Percentiles rank a stretch among this genome's conserved stretches.
These are phyloP conservation scores for Kwoniella shandongensis DNA, from an alignment of 768 basidiomycete species.

Conservation along the genomic window DNA sequence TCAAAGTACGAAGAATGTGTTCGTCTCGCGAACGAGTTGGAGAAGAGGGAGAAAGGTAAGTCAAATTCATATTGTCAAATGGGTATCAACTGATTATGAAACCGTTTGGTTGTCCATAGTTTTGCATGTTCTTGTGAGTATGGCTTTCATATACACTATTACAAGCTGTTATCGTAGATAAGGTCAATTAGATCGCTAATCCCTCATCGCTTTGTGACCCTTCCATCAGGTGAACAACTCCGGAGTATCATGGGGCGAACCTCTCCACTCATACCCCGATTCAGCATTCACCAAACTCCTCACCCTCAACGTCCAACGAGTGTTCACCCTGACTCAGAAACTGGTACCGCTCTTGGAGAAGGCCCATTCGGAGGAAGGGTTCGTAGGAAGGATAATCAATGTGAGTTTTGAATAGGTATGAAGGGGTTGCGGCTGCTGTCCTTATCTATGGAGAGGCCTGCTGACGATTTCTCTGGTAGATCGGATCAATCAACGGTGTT, in stretches of 20 bases:
- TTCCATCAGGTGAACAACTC: conserved; percentile 66
- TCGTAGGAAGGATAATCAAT: conserved; percentile 59
- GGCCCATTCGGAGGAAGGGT: conserved; percentile 56
- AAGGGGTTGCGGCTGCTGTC: no score
- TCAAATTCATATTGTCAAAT: neutral
- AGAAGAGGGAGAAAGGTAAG: conserved; percentile 59
- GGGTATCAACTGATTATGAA: neutral
- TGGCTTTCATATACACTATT: no score
- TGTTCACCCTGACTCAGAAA: conserved; percentile 66
- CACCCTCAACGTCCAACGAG: conserved; percentile 64
- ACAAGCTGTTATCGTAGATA: no score
- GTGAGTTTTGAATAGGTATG: conserved; percentile 56
- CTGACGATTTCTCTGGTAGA: conserved; percentile 56
- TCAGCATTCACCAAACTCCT: conserved; percentile 64
- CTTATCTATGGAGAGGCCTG: no score
- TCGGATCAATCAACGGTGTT: conserved; percentile 65
- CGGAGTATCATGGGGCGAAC: conserved; percentile 56
- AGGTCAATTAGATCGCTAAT: no score
- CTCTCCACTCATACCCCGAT: conserved; percentile 56
- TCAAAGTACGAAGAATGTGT: conserved; percentile 62
- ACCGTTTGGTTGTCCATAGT: conserved; percentile 23
- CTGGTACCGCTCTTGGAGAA: conserved; percentile 62
- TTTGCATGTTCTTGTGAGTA: conserved; percentile 54
- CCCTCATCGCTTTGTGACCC: no score
- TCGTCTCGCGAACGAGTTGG: conserved; percentile 59